Evolutionary conservation across 805 yeast species (phyloP).

Genomic region (Cephaloascus albidus): DNA sequence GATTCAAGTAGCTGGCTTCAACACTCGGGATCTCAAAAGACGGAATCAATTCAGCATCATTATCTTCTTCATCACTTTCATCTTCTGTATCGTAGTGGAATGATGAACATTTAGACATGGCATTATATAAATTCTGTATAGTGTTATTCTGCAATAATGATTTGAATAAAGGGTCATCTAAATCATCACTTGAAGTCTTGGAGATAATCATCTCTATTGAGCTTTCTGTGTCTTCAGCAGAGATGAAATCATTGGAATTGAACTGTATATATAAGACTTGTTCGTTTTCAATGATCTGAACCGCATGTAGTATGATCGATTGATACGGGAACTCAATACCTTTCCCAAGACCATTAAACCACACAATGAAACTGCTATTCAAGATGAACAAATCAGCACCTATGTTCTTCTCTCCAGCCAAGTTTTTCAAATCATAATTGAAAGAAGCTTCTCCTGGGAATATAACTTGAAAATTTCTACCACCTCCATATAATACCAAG

Average conservation of each 20-base stretch:
- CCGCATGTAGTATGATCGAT: slow-evolving; percentile 9
- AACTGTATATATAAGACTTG: slow-evolving; percentile 8
- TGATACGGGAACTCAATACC: slow-evolving; percentile 27
- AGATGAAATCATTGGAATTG: not conserved
- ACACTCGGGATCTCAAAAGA: slow-evolving; percentile 1
- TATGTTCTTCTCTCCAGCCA: slow-evolving; percentile 10
- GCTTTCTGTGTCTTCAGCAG: not conserved
- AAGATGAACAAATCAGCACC: slow-evolving; percentile 25
- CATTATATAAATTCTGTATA: slow-evolving; percentile 15
- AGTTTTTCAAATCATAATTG: not conserved
- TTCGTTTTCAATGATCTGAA: slow-evolving; percentile 3
- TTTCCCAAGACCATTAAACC: slow-evolving; percentile 22
- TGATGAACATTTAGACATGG: slow-evolving; percentile 27
- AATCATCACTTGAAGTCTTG: not conserved
- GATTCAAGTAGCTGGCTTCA: slow-evolving; percentile 2
- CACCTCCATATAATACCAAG: slow-evolving; percentile 31
- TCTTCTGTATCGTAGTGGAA: slow-evolving; percentile 21
- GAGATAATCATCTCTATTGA: slow-evolving; percentile 1
- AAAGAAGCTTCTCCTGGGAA: not conserved
- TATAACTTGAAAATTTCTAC: slow-evolving; percentile 5
- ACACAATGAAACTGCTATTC: slow-evolving; percentile 22
- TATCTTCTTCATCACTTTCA: slow-evolving; percentile 4
- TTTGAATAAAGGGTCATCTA: not conserved
- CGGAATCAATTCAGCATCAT: not conserved
- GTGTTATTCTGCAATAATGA: not conserved